A percentile compares a stretch with the other conserved stretches of the same genome.
Evolutionary conservation across 2,329 filamentous ascomycete genomes (phyloP).

Genomic region (Cladosporium sp.): DNA sequence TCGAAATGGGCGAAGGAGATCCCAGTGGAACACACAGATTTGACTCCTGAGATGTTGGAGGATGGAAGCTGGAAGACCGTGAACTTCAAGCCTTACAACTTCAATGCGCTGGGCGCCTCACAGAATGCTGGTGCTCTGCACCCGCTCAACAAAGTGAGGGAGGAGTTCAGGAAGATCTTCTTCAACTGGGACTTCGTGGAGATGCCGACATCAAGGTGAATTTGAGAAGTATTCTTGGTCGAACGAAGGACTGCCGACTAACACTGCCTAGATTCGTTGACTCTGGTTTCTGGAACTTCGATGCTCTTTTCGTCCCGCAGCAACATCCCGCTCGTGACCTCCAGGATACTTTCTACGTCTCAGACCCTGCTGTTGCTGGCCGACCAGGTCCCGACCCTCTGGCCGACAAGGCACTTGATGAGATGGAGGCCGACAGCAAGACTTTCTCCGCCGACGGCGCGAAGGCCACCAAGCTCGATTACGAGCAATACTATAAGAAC

Average conservation of each 20-base stretch:
- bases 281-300: constrained; percentile 99
- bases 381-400: constrained; percentile 59
- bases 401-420: constrained; percentile 48
- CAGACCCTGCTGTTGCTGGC: constrained; percentile 78
- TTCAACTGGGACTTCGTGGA: constrained; percentile 99
- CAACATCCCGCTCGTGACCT: constrained; percentile 96
- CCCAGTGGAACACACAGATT: constrained; percentile 88
- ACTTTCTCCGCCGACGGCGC: constrained; percentile 55
- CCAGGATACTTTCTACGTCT: constrained; percentile 98
- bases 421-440: constrained; percentile 51
- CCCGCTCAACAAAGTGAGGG: constrained; percentile 84
- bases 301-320: constrained; percentile 92
- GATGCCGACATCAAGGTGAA: constrained; percentile 83
- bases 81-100: constrained; percentile 82
- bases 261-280: constrained; percentile 70
- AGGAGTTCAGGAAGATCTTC: constrained; percentile 97
- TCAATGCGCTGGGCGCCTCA: constrained; percentile 67
- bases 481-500: constrained; percentile 85
- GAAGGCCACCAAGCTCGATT: constrained; percentile 55
- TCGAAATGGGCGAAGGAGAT: constrained; percentile 87
- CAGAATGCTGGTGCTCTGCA: constrained; percentile 55
- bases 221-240: background rate
- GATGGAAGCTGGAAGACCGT: constrained; percentile 90
- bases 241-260: constrained; percentile 12
- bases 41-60: constrained; percentile 89